A percentile compares a stretch with the other conserved stretches of the same genome.
Evolutionary conservation across 371 early-diverging fungal genomes (phyloP).

Genomic region (Homolaphlyctis polyrhiza): DNA sequence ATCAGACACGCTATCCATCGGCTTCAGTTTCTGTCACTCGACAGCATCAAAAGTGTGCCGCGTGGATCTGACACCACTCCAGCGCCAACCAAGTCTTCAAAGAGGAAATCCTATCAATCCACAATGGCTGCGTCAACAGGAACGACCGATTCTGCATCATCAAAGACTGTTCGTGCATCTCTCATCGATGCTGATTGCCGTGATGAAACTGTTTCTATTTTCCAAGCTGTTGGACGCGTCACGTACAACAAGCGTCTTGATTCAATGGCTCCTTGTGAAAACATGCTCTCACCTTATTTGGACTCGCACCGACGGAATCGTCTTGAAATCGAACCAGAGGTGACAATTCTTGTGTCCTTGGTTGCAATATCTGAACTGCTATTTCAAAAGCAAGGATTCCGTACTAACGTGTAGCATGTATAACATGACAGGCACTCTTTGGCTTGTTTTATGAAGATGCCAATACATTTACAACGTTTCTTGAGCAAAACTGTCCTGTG

Average conservation of each 20-base stretch:
- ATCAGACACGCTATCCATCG: conserved; percentile 50
- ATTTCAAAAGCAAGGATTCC: background rate
- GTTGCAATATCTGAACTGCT: too few species aligned
- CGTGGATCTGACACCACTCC: too few species aligned
- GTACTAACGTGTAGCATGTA: background rate
- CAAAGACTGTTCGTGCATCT: background rate
- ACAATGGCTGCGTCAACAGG: too few species aligned
- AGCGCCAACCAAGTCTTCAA: too few species aligned
- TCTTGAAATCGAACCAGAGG: background rate
- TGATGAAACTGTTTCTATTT: conserved; percentile 4
- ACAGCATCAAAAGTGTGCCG: too few species aligned
- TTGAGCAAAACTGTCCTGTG: background rate
- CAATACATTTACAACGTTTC: background rate
- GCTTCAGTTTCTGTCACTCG: too few species aligned
- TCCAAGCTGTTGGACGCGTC: background rate
- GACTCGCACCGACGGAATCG: background rate
- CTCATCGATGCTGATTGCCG: background rate
- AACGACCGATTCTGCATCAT: too few species aligned
- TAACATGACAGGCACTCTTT: background rate
- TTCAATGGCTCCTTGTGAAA: background rate
- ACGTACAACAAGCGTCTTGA: conserved; percentile 3
- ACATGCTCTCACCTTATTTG: background rate
- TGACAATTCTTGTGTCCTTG: too few species aligned
- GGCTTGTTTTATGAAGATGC: background rate
- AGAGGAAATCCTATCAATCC: too few species aligned